Base-by-base conservation (phyloP, 805 yeast species). In the Candida rishiriensis region DNA sequence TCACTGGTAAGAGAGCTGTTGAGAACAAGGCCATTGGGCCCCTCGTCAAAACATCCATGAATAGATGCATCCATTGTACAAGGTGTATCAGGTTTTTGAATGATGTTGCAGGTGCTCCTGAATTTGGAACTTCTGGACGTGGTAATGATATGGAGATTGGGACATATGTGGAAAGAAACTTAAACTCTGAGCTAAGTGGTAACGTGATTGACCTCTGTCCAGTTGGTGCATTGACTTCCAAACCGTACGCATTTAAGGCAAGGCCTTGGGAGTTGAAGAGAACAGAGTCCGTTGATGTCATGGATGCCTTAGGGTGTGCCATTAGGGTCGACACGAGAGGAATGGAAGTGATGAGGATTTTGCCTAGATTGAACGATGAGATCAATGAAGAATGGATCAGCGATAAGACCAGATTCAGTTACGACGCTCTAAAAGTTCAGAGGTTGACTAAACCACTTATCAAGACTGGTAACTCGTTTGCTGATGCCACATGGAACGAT, bases 91-190 rank as follows among this genome's bases (percentile, higher is more conserved):
- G 96, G 60, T 87, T 87, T 69, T 73, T 89, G 73, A 87, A 88
- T 66, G 95, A 87, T 61, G 84, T 87, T 50, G 96, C 96, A 34
- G 96, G 96, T 52, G 93, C 95, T 34, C 88, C 95, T 14, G 96
- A 88, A 67, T 78, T 87, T 51, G 96, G 96, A 55, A 79, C 91
- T 46, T 64, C 90, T 35, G 96, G 95, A 49, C 83, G 96, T 68
- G 96, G 96, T 60, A 87, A 87, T 65, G 95, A 87, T 60, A 77
- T 88, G 82, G 95, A 87, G 70, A 87, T 87, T 59, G 96, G 96
- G 54, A 87, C 95, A 29, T 87, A 86, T 64, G 79, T 88, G 49
- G 90, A 86, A 68, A 76, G 89, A 69, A 86, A 86, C 65, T 77
- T 87, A 60, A 85, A 86, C 68, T 76, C 89, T 10, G 96, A 87